Evolutionary conservation across 495 filamentous ascomycete species (phyloP), one percentile per base, ranked within the genome.

Genomic region (Achaetomiella virescens): DNA sequence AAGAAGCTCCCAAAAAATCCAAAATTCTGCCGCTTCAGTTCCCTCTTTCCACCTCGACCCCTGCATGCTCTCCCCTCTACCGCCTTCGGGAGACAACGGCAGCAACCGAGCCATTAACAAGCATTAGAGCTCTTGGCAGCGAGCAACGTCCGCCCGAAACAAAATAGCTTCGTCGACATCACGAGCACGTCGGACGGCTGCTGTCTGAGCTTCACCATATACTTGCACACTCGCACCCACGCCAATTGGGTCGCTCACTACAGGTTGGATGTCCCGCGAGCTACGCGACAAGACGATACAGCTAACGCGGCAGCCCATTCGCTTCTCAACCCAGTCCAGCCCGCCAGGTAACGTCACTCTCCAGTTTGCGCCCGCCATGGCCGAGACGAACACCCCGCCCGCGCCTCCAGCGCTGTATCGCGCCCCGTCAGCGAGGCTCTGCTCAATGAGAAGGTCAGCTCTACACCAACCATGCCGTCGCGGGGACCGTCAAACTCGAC

Each of bases 381-480:
- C 76, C 56, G 74, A 78, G 51, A 69, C 68, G 46, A 61, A 64
- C 55, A 42, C 60, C 42, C 64, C 72, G 35, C 61, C 72, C 48
- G 27, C 66, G 48, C 69, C 42, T 60, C 75, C 52, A 69, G 69
- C 67, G 64, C 64, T 25, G 65, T 75, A 54, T 65, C 73, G 68
- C 86, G 88, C 70, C 90, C 90, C 56, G 86, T 95, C 77, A 93
- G 89, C 77, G 91, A 96, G 77, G 88, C 90, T 63, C 79, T 96
- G 65, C 78, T 96, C 59, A 96, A 95, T 74, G 91, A 96, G 72
- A 96, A 96, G 88, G 91, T 95, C 84, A 60, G 55, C 29, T 24
- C 6, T 40, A 11, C 17, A 38, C 42, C 33, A 33, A 36, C 50
- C 14, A 42, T 15, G 21, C 14, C 2, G 36, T 43, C 29, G 35